Base-by-base conservation (phyloP, 2,329 filamentous ascomycete genomes). In the Diaporthe sp. region DNA sequence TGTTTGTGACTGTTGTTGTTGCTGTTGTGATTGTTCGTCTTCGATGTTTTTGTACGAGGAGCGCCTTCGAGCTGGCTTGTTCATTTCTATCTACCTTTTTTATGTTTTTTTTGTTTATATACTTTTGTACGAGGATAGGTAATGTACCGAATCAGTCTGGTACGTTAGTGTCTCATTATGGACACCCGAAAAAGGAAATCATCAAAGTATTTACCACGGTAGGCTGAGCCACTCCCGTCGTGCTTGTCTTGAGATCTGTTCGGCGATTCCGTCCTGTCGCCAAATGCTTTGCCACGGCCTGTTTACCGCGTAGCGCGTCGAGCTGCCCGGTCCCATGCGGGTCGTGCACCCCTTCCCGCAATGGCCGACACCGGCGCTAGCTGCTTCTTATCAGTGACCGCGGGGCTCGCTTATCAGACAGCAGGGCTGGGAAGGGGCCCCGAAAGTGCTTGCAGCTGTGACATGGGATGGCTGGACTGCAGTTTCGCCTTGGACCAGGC, bases 61-160 rank as follows among this genome's bases (percentile, higher is more conserved):
- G 66, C 71, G 74, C 74, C 74, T 70, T 47, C 74, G 71, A 42
- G 74, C 74, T 32, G 74, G 74, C 58, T 35, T 73, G 74, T 75
- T 75, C 74, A 75, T 75, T 25, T 66, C 74, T 56, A 44, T 66
- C 30, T 51, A 51, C 44, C 30, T 42, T 30, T 9, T 4, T 53
- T 13, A 4, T 32, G n/a, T 53, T 42, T 19, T 53, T n/a, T 17
- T 27, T 69, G 15, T 53, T 55, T 56, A 44, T 44, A 44, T 44
- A 63, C 56, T 65, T 42, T 35, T 44, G 59, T 22, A 39, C 47
- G 32, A 56, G 50, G 35, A 30, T 69, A 51, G 25, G 53, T 47
- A 27, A 35, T 58, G 42, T 27, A 42, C 66, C 51, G 4, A 47
- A 58, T 19, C 3, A 25, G n/a, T 27, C 9, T 13, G 63, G 63